Base-by-base conservation (phyloP, 2,329 filamentous ascomycete genomes). In the Chalaropsis ovoidea region DNA sequence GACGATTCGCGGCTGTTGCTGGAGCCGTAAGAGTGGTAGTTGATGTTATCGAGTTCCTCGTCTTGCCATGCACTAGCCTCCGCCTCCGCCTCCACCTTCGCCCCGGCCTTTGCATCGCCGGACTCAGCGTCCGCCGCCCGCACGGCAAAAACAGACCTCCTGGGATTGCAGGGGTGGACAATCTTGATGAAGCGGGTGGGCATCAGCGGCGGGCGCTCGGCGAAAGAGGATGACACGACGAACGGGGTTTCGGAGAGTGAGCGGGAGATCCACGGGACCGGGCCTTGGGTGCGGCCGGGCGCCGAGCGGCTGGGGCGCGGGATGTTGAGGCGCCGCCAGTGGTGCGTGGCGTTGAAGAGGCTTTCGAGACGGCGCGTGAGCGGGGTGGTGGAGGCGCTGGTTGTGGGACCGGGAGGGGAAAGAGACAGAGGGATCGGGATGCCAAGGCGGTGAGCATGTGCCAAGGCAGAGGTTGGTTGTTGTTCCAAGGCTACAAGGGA, bases 151-250 rank as follows among this genome's bases (percentile, higher is more conserved):
- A 39, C 3, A n/a, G 54, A 7, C 15, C 4, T 39, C 15, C 4
- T 39, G 10, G 24, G 27, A 39, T 58, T 11, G 8, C 8, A 27
- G 24, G 8, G 10, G 24, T n/a, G 24, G n/a, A 58, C 54, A 11
- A 58, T 10, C 17, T 58, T 58, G 54, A 58, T 58, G 17, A 58
- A 58, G 27, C 27, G 54, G 7, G 54, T n/a, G 11, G 54, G 54
- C 54, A 58, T 39, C 27, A 58, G 17, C 2, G 17, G 15, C 17
- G 54, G 24, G 19, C 27, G 54, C 15, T 39, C 54, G 15, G 54
- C 54, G 22, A 31, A 39, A 24, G 54, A 35, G n/a, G 17, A 39
- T 15, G 54, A 13, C 27, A 39, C 54, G 17, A 35, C 54, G 24
- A 58, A 58, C 7, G 54, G 54, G 10, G 54, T 58, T 58, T 58